Conservation (phyloP, 805 yeast genomes). For the Wickerhamomyces tratensis region DNA sequence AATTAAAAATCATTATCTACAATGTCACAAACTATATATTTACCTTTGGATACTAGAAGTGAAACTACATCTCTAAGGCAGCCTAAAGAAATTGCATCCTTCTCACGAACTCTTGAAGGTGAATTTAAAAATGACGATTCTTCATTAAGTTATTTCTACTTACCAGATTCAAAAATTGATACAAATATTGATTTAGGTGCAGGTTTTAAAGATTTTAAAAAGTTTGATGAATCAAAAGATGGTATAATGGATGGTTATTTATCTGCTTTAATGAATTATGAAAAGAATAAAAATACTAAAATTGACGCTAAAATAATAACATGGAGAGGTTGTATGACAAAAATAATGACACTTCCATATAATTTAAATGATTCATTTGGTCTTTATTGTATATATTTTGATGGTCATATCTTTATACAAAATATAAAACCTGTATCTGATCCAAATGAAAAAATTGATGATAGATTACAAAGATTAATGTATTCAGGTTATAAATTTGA, state of each 20-base stretch:
- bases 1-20: no score
- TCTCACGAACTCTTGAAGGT: slow-evolving; percentile 51
- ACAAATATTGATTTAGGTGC: slow-evolving; percentile 48
- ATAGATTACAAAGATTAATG: slow-evolving; percentile 30
- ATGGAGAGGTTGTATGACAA: slow-evolving; percentile 79
- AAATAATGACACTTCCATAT: slow-evolving; percentile 60
- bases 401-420: slow-evolving; percentile 64
- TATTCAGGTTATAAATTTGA: slow-evolving; percentile 85
- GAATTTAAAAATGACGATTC: slow-evolving; percentile 42
- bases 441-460: slow-evolving; percentile 18
- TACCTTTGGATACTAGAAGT: slow-evolving; percentile 35
- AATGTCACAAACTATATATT: background rate
- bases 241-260: slow-evolving; percentile 54
- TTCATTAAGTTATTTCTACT: slow-evolving; percentile 61
- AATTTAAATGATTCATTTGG: slow-evolving; percentile 45
- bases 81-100: slow-evolving; percentile 74
- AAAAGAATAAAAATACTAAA: slow-evolving; percentile 32
- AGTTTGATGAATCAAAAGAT: slow-evolving; percentile 45
- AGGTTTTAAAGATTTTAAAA: slow-evolving; percentile 53
- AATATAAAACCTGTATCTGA: slow-evolving; percentile 17
- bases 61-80: slow-evolving; percentile 65
- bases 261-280: slow-evolving; percentile 44
- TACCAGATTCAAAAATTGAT: slow-evolving; percentile 68
- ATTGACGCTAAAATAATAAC: slow-evolving; percentile 61
- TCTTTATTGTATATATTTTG: slow-evolving; percentile 58